These are phyloP conservation scores for Neurospora hispaniola DNA, from an alignment of 495 filamentous ascomycete genomes.

Conservation along the genomic window DNA sequence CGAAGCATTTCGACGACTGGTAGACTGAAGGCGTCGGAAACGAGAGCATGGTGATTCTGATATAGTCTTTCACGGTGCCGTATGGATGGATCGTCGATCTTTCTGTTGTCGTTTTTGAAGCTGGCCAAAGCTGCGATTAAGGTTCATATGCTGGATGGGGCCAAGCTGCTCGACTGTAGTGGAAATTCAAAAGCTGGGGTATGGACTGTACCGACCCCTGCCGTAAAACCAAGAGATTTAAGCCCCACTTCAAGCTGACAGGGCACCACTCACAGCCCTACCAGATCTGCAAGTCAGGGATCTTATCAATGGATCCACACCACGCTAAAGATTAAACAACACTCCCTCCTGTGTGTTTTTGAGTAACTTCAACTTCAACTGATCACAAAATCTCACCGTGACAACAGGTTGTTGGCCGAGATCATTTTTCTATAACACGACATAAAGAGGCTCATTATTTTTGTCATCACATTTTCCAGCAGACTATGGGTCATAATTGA, in stretches of 20 bases:
- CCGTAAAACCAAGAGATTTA: neutral
- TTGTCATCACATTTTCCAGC: neutral
- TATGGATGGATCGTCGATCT: neutral
- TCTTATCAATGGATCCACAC: neutral
- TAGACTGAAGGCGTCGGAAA: conserved; percentile 43
- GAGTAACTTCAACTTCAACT: neutral
- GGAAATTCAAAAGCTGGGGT: neutral
- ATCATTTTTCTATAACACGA: neutral
- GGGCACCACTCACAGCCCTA: neutral
- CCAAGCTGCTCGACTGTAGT: neutral
- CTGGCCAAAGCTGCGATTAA: neutral
- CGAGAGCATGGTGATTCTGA: conserved; percentile 42
- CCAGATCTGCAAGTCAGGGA: neutral
- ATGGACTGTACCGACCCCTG: neutral
- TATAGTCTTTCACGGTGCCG: neutral
- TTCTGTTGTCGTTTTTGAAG: neutral
- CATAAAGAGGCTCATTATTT: neutral
- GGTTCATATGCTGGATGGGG: neutral
- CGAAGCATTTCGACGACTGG: conserved; percentile 63
- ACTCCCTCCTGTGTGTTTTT: neutral
- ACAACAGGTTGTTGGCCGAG: neutral
- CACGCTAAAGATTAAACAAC: neutral
- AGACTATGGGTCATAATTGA: neutral
- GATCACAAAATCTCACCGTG: neutral
- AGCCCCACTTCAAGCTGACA: neutral